Base-by-base conservation (phyloP, 352 stramenopile species). In the Blastocystis sp. region DNA sequence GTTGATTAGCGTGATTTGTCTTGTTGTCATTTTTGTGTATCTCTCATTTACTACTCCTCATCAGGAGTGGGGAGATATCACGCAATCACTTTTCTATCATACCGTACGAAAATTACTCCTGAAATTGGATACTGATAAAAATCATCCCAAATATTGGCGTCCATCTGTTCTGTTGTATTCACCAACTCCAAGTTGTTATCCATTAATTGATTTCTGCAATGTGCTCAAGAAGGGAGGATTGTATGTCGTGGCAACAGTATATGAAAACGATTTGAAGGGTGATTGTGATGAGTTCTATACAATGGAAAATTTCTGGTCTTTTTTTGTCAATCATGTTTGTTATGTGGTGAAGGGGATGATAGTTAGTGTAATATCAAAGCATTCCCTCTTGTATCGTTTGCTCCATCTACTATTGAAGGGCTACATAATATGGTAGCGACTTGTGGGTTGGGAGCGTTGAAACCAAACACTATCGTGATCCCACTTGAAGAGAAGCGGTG, bases 31-130 rank as follows among this genome's bases (percentile, higher is more conserved):
- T 27, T 94, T 94, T 79, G 91, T 94, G 48, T 95, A 94, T 62
- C 79, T 95, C 48, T 93, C 93, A 87, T 89, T 94, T 59, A 93
- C 91, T 4, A 79, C 90, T 0, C 92, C 92, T 22, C 92, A 90
- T 30, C 91, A 91, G 40, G 54, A 44, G 19, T 95, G 93, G 93
- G 93, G 93, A 0, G 93, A 94, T 68, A 93, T 95, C 53, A 93
- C 92, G n/a, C 93, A 95, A 68, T 92, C 93, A n/a, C 90, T 95
- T 37, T 94, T 95, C n/a, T 95, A 94, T 81, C 93, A 95, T 69
- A 92, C 95, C 90, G 93, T 93, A 6, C 92, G 93, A 60, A 95
- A 95, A 89, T 94, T 93, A 57, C 76, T 95, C n/a, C 84, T 95
- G 24, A 92, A 92, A 0, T 89, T 95, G 17, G 93, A 95, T 77